A percentile compares a stretch with the other conserved stretches of the same genome.
Conservation (phyloP, 768 basidiomycete genomes). For the Neoboletus subvelutipes region DNA sequence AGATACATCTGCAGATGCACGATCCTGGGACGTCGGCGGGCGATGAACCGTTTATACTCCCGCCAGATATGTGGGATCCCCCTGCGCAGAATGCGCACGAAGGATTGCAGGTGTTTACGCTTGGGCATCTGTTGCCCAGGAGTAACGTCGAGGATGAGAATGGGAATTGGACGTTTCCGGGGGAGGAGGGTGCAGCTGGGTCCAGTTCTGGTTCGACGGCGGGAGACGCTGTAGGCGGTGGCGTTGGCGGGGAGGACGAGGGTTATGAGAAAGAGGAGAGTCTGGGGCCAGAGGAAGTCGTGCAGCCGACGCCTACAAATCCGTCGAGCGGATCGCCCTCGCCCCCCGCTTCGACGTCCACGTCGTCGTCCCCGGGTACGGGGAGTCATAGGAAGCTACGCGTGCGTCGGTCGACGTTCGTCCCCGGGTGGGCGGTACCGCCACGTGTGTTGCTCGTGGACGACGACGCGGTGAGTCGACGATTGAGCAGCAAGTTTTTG, state of each 20-base stretch:
- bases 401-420: constrained; percentile 74
- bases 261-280: constrained; percentile 29
- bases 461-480: constrained; percentile 90
- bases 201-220: constrained; percentile 12
- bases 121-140: constrained; percentile 72
- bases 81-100: constrained; percentile 44
- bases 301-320: constrained; percentile 39
- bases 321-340: constrained; percentile 17
- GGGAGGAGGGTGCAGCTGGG: constrained; percentile 16
- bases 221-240: constrained; percentile 22
- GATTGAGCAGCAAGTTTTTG: constrained; percentile 87
- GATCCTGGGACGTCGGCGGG: constrained; percentile 25
- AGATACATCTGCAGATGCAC: constrained; percentile 46
- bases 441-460: constrained; percentile 92
- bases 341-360: constrained; percentile 10
- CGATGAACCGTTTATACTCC: constrained; percentile 30
- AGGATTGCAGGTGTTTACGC: constrained; percentile 77
- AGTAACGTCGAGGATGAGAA: constrained; percentile 48
- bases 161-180: constrained; percentile 63
- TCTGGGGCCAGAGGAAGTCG: constrained; percentile 37
- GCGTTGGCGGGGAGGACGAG: constrained; percentile 15
- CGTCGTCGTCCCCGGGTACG: constrained; percentile 10
- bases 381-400: constrained; percentile 48
- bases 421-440: constrained; percentile 88
- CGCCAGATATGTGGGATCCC: constrained; percentile 26